Base-by-base conservation (phyloP, 2,329 filamentous ascomycete genomes). In the Amylocarpus encephaloides region DNA sequence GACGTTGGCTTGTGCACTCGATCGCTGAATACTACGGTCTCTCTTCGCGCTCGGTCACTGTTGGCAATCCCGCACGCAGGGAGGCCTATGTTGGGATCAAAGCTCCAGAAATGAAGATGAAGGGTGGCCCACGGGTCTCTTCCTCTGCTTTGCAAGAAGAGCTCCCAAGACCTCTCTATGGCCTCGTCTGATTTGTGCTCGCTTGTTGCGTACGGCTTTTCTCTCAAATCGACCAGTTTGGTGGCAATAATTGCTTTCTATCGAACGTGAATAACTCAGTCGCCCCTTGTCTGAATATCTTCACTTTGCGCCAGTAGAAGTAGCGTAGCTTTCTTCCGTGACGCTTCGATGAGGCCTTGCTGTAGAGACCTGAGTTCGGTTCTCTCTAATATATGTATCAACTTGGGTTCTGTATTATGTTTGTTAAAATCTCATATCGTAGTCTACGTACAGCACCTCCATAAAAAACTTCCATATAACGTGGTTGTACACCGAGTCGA, bases 1-100 rank as follows among this genome's bases (percentile, higher is more conserved):
- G 87, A 59, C 86, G 92, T 56, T 97, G 91, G 87, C 79, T 97
- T 48, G 88, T 94, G 1, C 91, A 97, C 68, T 86, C 88, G 51
- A 91, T 97, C 56, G 92, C 88, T 9, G 81, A 85, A 36, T 97
- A 97, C 68, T 97, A 97, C 65, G 91, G 50, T 12, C 45, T 52
- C 18, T 48, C 45, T 2, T 48, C 45, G 3, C 40, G 50, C 40
- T 48, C 45, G 9, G 80, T 92, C 52, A 86, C 85, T 0, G 77
- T 85, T 1, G 83, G 82, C 30, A 75, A 82, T 57, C 85, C 88
- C 2, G 78, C 82, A 12, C 79, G 84, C 46, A 80, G 88, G 46
- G 85, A 92, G 55, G 89, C 92, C 4, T 95, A 93, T 61, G 83
- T 95, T 16, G 86, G 86, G 3, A 71, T 58, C 34, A 48, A 43